Percentiles rank a stretch among this genome's conserved stretches.
phyloP scores from a whole-genome alignment of 768 basidiomycete species.

The Tubosaeta sp. region DNA sequence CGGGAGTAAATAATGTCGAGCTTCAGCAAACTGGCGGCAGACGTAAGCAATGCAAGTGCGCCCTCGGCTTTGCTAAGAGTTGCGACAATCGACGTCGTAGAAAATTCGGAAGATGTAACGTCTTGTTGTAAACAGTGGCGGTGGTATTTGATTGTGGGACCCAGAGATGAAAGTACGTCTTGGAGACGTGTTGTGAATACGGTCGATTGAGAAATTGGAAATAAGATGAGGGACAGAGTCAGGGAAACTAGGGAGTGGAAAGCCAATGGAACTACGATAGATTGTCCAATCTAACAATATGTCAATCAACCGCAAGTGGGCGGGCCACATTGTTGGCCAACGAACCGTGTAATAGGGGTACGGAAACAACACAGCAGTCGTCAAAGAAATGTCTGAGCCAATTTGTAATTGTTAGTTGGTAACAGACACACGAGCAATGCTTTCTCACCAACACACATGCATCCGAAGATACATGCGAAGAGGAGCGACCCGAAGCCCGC shows the following conservation, averaged over 20 bases:
- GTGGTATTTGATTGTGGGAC: slow-evolving; percentile 44
- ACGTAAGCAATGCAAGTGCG: slow-evolving; percentile 47
- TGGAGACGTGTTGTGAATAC: slow-evolving; percentile 51
- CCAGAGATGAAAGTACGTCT: slow-evolving; percentile 46
- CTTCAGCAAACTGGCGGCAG: slow-evolving; percentile 47
- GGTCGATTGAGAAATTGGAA: slow-evolving; percentile 60
- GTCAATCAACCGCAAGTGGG: slow-evolving; percentile 6
- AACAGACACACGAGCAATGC: not conserved
- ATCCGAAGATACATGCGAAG: slow-evolving; percentile 52
- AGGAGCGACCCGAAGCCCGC: slow-evolving; percentile 62
- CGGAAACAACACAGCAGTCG: slow-evolving; percentile 57
- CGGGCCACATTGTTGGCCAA: not conserved
- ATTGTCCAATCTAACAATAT: slow-evolving; percentile 39
- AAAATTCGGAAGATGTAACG: slow-evolving; percentile 33
- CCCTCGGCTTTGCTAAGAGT: slow-evolving; percentile 40
- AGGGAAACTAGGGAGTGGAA: slow-evolving; percentile 59
- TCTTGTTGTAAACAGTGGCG: slow-evolving; percentile 40
- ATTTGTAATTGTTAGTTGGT: not conserved
- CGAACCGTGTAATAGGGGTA: slow-evolving; percentile 56
- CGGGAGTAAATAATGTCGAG: slow-evolving; percentile 59
- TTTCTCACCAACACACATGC: slow-evolving; percentile 53
- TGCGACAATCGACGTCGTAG: slow-evolving; percentile 30
- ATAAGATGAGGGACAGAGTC: slow-evolving; percentile 47
- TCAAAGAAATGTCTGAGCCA: slow-evolving; percentile 54
- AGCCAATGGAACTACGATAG: slow-evolving; percentile 52